phyloP scores from a whole-genome alignment of 2,329 filamentous ascomycete species.

The Samsoniella hepiali region DNA sequence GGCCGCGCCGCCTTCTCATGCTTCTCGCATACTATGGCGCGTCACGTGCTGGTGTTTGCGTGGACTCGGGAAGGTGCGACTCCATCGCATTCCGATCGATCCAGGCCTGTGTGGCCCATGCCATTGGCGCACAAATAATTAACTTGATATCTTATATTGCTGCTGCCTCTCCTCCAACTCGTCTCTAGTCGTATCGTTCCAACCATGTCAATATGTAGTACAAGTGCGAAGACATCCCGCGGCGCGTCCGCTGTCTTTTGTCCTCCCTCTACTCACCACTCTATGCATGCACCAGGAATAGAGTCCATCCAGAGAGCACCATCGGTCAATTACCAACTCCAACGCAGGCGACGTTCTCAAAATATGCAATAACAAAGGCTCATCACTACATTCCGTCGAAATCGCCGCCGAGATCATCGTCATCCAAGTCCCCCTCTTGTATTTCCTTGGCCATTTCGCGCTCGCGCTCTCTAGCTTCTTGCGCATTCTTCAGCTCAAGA shows the following conservation, averaged over 20 bases:
- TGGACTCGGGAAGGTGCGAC: background rate
- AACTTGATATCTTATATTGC: conserved; percentile 9
- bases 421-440: conserved; percentile 93
- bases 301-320: background rate
- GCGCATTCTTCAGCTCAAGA: conserved; percentile 93
- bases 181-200: conserved; percentile 10
- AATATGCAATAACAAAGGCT: background rate
- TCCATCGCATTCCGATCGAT: background rate
- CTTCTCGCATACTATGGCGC: background rate
- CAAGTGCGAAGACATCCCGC: conserved; percentile 4
- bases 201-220: conserved; percentile 12
- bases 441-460: conserved; percentile 98
- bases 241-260: background rate
- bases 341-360: conserved; percentile 2
- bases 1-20: background rate
- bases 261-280: background rate
- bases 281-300: background rate
- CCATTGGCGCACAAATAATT: background rate
- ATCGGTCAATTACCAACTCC: background rate
- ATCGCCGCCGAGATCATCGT: conserved; percentile 91
- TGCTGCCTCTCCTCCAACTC: background rate
- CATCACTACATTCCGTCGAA: conserved; percentile 84
- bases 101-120: background rate
- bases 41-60: conserved; percentile 15
- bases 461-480: conserved; percentile 95